Evolutionary conservation across 192 early-diverging fungal species (phyloP).

Genomic region (Backusella parvicylindrica): DNA sequence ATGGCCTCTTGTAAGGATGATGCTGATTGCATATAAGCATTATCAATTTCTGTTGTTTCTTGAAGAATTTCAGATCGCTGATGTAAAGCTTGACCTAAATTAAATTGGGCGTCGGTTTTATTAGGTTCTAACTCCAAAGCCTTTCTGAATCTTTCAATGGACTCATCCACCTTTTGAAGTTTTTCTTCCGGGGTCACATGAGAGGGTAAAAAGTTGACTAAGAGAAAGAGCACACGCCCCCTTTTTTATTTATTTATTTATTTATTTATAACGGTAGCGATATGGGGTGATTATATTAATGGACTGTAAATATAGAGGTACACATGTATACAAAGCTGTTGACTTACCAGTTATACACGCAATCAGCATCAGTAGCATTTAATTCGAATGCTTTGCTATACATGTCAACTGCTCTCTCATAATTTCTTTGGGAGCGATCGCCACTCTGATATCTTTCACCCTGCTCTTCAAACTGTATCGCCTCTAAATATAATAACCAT

Average conservation of each 20-base stretch:
- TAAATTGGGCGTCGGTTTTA: conserved; percentile 66
- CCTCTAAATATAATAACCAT: conserved; percentile 31
- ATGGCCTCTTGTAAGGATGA: conserved; percentile 49
- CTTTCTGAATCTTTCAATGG: conserved; percentile 49
- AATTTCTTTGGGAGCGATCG: conserved; percentile 63
- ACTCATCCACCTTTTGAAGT: conserved; percentile 43
- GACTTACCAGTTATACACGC: conserved; percentile 64
- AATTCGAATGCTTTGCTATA: conserved; percentile 58
- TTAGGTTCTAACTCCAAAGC: conserved; percentile 42
- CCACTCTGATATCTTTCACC: conserved; percentile 69
- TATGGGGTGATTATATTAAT: background rate
- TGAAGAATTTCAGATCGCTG: conserved; percentile 53
- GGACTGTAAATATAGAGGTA: background rate
- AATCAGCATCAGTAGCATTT: conserved; percentile 52
- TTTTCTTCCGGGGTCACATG: conserved; percentile 40
- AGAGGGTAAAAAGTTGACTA: conserved; percentile 47
- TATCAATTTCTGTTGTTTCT: conserved; percentile 46
- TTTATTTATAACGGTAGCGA: background rate
- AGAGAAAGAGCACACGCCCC: conserved; percentile 55
- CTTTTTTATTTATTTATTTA: conserved; percentile 24
- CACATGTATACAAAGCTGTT: background rate
- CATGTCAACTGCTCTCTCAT: conserved; percentile 61
- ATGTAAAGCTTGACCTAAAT: conserved; percentile 63
- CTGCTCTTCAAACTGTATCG: conserved; percentile 50
- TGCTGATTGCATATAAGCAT: conserved; percentile 38